phyloP scores from a whole-genome alignment of 163 green algal species.

The Scenedesmus sp. region DNA sequence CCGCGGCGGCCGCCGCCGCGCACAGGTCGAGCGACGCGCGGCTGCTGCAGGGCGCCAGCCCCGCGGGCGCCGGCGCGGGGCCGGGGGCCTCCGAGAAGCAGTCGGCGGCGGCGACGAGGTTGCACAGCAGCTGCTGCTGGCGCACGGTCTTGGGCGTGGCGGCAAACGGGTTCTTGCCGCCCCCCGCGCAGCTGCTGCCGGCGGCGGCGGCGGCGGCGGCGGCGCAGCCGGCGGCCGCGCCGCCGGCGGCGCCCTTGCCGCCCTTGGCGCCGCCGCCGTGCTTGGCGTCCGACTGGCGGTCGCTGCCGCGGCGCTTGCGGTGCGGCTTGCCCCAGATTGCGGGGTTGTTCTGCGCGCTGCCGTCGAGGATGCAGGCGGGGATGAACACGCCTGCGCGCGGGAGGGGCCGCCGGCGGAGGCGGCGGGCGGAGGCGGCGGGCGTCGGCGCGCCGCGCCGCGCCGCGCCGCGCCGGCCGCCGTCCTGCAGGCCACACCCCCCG shows the following conservation, averaged over 20 bases:
- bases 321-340: conserved; percentile 10
- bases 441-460: no score
- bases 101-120: conserved; percentile 37
- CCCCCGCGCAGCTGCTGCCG: no score
- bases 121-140: conserved; percentile 43
- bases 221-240: no score
- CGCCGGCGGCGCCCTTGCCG: no score
- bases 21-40: conserved; percentile 6
- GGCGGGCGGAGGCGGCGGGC: no score
- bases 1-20: not conserved
- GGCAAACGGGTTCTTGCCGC: conserved; percentile 39
- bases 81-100: conserved; percentile 28
- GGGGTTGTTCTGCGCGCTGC: conserved; percentile 24
- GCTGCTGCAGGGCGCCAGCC: not conserved
- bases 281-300: not conserved
- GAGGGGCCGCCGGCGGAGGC: no score
- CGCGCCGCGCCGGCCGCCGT: no score
- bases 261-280: conserved; percentile 1
- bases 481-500: no score
- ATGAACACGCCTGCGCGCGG: conserved; percentile 22
- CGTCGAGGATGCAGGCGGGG: conserved; percentile 27
- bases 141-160: conserved; percentile 36
- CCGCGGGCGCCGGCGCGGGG: not conserved
- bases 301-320: no score
- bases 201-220: no score